phyloP scores from a whole-genome alignment of 352 stramenopile species.

The Phytopythium delawarense region DNA sequence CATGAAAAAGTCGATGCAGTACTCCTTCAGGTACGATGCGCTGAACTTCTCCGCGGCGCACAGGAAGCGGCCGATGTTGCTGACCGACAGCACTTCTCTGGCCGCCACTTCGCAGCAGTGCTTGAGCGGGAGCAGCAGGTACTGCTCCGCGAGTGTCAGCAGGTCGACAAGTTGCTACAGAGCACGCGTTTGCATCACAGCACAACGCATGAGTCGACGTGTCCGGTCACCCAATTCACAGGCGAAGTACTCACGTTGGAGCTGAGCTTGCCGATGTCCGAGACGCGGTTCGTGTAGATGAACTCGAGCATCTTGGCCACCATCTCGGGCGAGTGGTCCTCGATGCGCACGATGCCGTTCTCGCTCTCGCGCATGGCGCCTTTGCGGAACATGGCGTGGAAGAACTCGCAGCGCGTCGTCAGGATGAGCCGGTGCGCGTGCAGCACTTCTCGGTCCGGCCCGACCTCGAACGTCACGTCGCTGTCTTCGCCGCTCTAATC shows the following conservation, averaged over 20 bases:
- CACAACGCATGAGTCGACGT: not conserved
- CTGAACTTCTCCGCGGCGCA: constrained; percentile 83
- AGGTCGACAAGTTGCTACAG: constrained; percentile 82
- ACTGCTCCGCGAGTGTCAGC: constrained; percentile 77
- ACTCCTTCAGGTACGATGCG: constrained; percentile 78
- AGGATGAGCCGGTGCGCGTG: constrained; percentile 71
- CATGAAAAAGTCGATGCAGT: constrained; percentile 76
- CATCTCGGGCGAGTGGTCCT: constrained; percentile 76
- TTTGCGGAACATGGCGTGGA: constrained; percentile 85
- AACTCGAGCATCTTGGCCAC: constrained; percentile 91
- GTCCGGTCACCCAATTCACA: not conserved
- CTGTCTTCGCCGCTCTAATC: constrained; percentile 54
- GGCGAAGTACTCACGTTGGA: constrained; percentile 44
- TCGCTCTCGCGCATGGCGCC: constrained; percentile 85
- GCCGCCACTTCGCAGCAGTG: constrained; percentile 75
- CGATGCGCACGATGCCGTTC: constrained; percentile 75
- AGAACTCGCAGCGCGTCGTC: constrained; percentile 86
- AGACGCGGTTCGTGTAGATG: constrained; percentile 89
- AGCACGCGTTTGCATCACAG: no score
- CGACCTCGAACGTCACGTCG: constrained; percentile 73
- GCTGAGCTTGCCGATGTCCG: constrained; percentile 70
- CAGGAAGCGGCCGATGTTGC: constrained; percentile 74
- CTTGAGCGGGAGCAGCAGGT: constrained; percentile 70
- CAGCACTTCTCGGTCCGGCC: constrained; percentile 53
- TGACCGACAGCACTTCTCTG: constrained; percentile 62